phyloP scores from a whole-genome alignment of 2,329 filamentous ascomycete genomes.

The Verticillium albo-atrum region DNA sequence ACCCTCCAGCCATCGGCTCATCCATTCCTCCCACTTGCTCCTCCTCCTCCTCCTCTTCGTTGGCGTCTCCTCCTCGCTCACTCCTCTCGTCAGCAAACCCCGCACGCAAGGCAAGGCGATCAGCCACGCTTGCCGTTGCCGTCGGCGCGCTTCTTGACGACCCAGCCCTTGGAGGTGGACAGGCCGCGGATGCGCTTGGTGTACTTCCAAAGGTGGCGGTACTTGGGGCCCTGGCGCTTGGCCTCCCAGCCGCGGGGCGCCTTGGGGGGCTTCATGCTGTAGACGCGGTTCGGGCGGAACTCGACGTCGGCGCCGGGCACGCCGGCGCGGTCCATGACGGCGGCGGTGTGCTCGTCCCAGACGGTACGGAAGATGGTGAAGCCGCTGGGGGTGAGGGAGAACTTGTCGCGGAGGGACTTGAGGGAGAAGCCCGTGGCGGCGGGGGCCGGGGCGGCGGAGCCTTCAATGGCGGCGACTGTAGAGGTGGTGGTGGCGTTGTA shows the following conservation, averaged over 20 bases:
- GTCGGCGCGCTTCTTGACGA: constrained; percentile 22
- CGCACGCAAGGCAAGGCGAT: too few relatives aligned
- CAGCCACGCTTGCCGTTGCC: constrained; percentile 2
- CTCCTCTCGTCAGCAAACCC: neutral
- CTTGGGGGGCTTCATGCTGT: constrained; percentile 59
- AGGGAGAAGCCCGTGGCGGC: constrained; percentile 64
- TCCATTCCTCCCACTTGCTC: too few relatives aligned
- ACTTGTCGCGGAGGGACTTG: constrained; percentile 67
- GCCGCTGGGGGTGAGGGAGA: constrained; percentile 68
- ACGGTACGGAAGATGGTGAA: constrained; percentile 82
- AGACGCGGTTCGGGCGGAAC: constrained; percentile 74
- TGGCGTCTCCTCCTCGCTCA: too few relatives aligned
- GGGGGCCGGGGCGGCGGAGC: constrained; percentile 9
- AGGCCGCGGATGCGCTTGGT: constrained; percentile 51
- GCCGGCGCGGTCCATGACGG: constrained; percentile 76
- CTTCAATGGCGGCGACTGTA: too few relatives aligned
- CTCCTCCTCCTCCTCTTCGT: neutral
- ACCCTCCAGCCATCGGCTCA: too few relatives aligned
- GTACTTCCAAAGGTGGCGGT: constrained; percentile 61
- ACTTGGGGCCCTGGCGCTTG: constrained; percentile 61
- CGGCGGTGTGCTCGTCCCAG: constrained; percentile 86
- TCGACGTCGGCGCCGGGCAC: constrained; percentile 76
- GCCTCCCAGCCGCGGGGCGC: constrained; percentile 63
- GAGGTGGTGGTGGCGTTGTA: constrained; percentile 25
- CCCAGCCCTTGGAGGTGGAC: constrained; percentile 37